Percentiles rank a stretch among this genome's conserved stretches.
phyloP scores from a whole-genome alignment of 208 protist species.

The Porcisia hertigi region DNA sequence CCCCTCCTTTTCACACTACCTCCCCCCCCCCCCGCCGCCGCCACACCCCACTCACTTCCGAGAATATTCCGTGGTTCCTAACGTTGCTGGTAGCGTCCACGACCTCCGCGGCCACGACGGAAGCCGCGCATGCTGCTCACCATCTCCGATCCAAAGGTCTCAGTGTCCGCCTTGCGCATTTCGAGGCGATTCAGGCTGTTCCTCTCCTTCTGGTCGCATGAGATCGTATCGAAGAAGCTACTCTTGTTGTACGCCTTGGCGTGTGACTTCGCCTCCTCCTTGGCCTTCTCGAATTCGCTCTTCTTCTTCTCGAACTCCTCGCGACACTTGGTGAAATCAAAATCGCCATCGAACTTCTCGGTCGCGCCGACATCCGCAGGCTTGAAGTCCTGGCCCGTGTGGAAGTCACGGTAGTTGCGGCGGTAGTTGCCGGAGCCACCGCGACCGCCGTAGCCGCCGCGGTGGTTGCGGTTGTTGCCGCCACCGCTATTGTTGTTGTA shows the following conservation, averaged over 20 bases:
- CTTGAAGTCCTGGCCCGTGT: slow-evolving; percentile 89
- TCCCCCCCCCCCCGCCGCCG: not conserved
- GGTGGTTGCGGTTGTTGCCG: slow-evolving; percentile 24
- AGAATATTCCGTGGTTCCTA: slow-evolving; percentile 21
- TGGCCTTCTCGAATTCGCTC: slow-evolving; percentile 88
- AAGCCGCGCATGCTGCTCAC: slow-evolving; percentile 80
- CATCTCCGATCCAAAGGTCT: slow-evolving; percentile 87
- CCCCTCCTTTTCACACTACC: not conserved
- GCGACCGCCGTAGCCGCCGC: slow-evolving; percentile 45
- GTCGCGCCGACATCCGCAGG: slow-evolving; percentile 53
- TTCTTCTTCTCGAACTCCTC: slow-evolving; percentile 93
- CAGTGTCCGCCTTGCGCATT: slow-evolving; percentile 82
- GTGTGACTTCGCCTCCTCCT: slow-evolving; percentile 75
- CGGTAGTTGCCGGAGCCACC: slow-evolving; percentile 47
- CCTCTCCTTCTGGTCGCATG: slow-evolving; percentile 77
- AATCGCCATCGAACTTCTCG: slow-evolving; percentile 89
- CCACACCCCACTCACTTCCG: slow-evolving; percentile 1
- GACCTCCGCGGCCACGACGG: slow-evolving; percentile 66
- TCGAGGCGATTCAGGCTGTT: slow-evolving; percentile 61
- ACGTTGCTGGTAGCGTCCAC: slow-evolving; percentile 68
- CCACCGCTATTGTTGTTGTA: slow-evolving; percentile 31
- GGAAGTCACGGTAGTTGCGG: slow-evolving; percentile 54
- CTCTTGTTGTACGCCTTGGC: slow-evolving; percentile 82
- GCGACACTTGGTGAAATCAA: slow-evolving; percentile 85
- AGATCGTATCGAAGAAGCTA: slow-evolving; percentile 90